These are phyloP conservation scores for Macroventuria anomochaeta DNA, from an alignment of 2,329 filamentous ascomycete genomes.

Conservation along the genomic window DNA sequence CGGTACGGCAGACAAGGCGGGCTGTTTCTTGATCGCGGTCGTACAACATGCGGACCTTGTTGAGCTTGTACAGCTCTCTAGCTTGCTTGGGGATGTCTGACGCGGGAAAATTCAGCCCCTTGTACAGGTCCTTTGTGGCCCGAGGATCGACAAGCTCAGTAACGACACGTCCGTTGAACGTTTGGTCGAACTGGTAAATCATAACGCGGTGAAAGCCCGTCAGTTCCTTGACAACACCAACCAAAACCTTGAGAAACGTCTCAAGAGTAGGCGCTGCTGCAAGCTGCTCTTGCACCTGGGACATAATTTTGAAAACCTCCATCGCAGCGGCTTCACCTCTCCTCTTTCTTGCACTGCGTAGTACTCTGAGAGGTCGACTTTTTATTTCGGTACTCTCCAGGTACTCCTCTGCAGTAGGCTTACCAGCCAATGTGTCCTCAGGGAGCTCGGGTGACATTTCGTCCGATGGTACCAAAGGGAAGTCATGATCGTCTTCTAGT, in stretches of 20 bases:
- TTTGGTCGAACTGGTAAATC: slow-evolving; percentile 87
- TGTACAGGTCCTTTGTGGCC: slow-evolving; percentile 82
- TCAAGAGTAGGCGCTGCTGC: slow-evolving; percentile 74
- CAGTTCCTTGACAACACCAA: slow-evolving; percentile 86
- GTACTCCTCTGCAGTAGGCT: slow-evolving; percentile 76
- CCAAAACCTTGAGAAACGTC: slow-evolving; percentile 77
- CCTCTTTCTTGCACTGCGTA: slow-evolving; percentile 76
- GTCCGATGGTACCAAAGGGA: slow-evolving; percentile 68
- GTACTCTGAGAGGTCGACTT: slow-evolving; percentile 78
- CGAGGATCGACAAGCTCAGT: slow-evolving; percentile 84
- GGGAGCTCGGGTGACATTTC: slow-evolving; percentile 68
- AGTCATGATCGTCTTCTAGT: slow-evolving; percentile 74
- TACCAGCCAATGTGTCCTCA: slow-evolving; percentile 74
- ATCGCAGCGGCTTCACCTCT: slow-evolving; percentile 82
- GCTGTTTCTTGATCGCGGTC: slow-evolving; percentile 82
- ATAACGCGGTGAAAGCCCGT: slow-evolving; percentile 92
- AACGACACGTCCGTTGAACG: slow-evolving; percentile 85
- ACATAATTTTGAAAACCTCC: slow-evolving; percentile 91
- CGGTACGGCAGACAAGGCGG: slow-evolving; percentile 78
- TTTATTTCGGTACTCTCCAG: slow-evolving; percentile 75
- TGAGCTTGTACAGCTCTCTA: slow-evolving; percentile 86
- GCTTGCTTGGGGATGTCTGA: slow-evolving; percentile 86
- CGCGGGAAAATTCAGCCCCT: slow-evolving; percentile 86
- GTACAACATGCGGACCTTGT: slow-evolving; percentile 87
- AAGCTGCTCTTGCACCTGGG: slow-evolving; percentile 87